These are phyloP conservation scores for Suhomyces faveliae DNA, from an alignment of 805 yeast genomes.

Conservation along the genomic window DNA sequence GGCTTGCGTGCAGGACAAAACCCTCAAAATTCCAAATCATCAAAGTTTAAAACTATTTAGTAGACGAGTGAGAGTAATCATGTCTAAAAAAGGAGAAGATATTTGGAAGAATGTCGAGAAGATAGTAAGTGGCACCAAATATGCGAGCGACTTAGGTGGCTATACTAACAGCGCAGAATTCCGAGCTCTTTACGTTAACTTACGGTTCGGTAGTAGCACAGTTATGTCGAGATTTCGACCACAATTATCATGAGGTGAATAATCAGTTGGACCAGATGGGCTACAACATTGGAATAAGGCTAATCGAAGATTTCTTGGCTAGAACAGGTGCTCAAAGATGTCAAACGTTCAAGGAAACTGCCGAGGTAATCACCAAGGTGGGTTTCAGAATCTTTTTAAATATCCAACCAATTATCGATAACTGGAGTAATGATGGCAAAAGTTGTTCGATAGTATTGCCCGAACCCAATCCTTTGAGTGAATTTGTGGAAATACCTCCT, in stretches of 20 bases:
- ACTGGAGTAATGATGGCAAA: slow-evolving; percentile 76
- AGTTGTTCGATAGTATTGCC: slow-evolving; percentile 68
- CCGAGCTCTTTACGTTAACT: slow-evolving; percentile 90
- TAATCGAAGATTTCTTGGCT: slow-evolving; percentile 91
- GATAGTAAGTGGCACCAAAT: slow-evolving; percentile 49
- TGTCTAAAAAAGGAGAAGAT: slow-evolving; percentile 65
- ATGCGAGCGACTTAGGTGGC: slow-evolving; percentile 2
- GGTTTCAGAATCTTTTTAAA: slow-evolving; percentile 91
- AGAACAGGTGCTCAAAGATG: slow-evolving; percentile 86
- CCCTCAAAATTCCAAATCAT: not conserved
- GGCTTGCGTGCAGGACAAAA: not conserved
- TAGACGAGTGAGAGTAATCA: slow-evolving; percentile 9
- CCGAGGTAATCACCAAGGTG: slow-evolving; percentile 78
- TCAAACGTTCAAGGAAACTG: slow-evolving; percentile 73
- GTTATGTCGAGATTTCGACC: slow-evolving; percentile 76
- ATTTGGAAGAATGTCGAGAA: slow-evolving; percentile 90
- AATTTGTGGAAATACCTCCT: slow-evolving; percentile 87
- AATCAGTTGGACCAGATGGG: slow-evolving; percentile 90
- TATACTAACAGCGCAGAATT: slow-evolving; percentile 48
- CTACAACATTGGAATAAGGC: slow-evolving; percentile 84
- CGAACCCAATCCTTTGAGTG: slow-evolving; percentile 84
- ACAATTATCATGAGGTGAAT: slow-evolving; percentile 77
- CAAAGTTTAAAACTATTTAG: not conserved
- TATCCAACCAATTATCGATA: slow-evolving; percentile 68
- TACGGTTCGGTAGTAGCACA: slow-evolving; percentile 94